Evolutionary conservation across 345 rosid species (phyloP), one percentile per base, ranked within the genome.

Genomic region (Rubroshorea leprosula): DNA sequence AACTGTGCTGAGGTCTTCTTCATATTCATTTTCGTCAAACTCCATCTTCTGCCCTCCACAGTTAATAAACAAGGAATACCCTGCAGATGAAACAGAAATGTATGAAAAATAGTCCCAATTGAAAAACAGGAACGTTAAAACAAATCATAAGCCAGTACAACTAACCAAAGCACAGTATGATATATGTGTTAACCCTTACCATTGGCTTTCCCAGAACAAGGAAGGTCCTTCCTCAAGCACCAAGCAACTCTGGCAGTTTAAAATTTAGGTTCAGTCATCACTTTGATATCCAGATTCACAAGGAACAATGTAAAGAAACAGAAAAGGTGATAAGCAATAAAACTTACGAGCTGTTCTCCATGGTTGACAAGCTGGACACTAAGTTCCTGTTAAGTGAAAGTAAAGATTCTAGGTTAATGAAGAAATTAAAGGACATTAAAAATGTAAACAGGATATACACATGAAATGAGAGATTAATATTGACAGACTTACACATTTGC

Each of bases 211-310:
- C 6, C 41, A 0, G 74, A 49, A 71, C 99, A 87, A 12, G 89
- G 80, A 61, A 93, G 96, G 68, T 59, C 88, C 72, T 80, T 61
- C 58, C 19, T 74, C 69, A 83, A 68, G 83, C 97, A 93, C 97
- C 91, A 87, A 65, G 58, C 23, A 44, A 17, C 57, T 41, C 87
- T 84, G 55, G 57, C 45, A 56, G 48, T 56, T 56, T 43, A 59
- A 65, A 47, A 52, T 25, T 45, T 19, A 15, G 14, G 26, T 23
- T 60, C 21, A 51, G 58, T 38, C 21, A 51, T 47, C 43, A 43
- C 17, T 51, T 19, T 21, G 20, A 41, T 16, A 8, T 57, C 25
- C 53, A 52, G 19, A 10, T 25, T n/a, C 15, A 24, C 51, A 5
- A 39, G 44, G 0, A 43, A 63, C 22, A 15, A 20, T 10, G 43